phyloP scores from a whole-genome alignment of 352 stramenopile species.

The Blastocystis sp. region DNA sequence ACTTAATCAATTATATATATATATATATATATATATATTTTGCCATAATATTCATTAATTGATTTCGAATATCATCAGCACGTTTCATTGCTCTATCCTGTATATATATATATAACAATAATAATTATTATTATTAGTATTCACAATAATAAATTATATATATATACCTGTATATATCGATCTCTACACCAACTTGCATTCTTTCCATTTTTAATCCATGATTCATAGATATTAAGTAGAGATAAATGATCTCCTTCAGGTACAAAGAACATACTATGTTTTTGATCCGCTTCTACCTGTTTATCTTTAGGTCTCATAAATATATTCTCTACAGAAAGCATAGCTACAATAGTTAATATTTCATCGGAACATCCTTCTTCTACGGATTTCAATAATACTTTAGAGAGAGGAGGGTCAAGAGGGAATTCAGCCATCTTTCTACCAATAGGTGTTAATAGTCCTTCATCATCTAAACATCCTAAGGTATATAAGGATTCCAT shows the following conservation, averaged over 20 bases:
- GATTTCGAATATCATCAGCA: conserved; percentile 91
- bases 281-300: conserved; percentile 90
- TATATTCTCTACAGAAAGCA: conserved; percentile 90
- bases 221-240: conserved; percentile 85
- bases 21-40: conserved; percentile 75
- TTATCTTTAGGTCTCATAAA: conserved; percentile 97
- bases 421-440: conserved; percentile 99
- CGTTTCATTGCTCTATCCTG: conserved; percentile 80
- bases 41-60: conserved; percentile 90
- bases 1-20: too few relatives aligned
- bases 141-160: too few relatives aligned
- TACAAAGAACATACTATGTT: conserved; percentile 95
- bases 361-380: conserved; percentile 91
- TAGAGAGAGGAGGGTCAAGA: conserved; percentile 89
- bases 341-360: conserved; percentile 91
- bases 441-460: conserved; percentile 67
- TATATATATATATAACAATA: too few relatives aligned
- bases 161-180: too few relatives aligned
- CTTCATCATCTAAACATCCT: conserved; percentile 88
- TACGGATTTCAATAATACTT: conserved; percentile 88
- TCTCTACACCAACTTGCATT: conserved; percentile 97
- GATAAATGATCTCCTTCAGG: conserved; percentile 94
- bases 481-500: conserved; percentile 89
- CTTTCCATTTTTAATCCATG: conserved; percentile 86
- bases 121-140: too few relatives aligned